These are phyloP conservation scores for Lasiodiplodia theobromae DNA, from an alignment of 2,329 filamentous ascomycete genomes.

Conservation along the genomic window DNA sequence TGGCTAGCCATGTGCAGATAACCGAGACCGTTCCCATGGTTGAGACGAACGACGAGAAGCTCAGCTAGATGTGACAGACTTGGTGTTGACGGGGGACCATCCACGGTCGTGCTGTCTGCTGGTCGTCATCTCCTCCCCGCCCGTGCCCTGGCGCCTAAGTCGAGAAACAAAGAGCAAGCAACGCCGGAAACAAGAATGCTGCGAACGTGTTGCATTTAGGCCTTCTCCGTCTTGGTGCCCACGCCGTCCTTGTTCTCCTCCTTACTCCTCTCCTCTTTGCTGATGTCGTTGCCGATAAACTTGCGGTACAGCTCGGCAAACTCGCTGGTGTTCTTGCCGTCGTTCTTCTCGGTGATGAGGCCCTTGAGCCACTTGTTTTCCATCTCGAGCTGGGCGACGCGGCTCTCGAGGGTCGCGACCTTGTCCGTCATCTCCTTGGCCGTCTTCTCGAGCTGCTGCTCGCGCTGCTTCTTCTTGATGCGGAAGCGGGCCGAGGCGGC, in stretches of 20 bases:
- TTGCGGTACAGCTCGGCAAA: slow-evolving; percentile 44
- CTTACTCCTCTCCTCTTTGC: slow-evolving; percentile 44
- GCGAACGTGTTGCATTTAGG: slow-evolving; percentile 34
- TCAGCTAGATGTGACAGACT: neutral
- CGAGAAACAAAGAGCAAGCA: slow-evolving; percentile 4
- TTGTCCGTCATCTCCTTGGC: slow-evolving; percentile 60
- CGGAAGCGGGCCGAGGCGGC: slow-evolving; percentile 61
- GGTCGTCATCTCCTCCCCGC: slow-evolving; percentile 6
- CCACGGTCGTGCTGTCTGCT: slow-evolving; percentile 9
- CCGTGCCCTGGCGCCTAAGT: slow-evolving; percentile 2
- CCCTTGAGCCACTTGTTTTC: slow-evolving; percentile 62
- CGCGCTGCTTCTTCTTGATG: slow-evolving; percentile 63
- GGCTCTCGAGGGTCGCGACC: slow-evolving; percentile 53
- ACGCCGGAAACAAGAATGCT: slow-evolving; percentile 9
- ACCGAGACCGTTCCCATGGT: slow-evolving; percentile 8
- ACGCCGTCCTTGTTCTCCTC: slow-evolving; percentile 47
- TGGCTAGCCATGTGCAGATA: slow-evolving; percentile 18
- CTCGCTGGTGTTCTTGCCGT: slow-evolving; percentile 44
- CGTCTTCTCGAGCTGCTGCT: slow-evolving; percentile 59
- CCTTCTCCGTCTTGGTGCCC: slow-evolving; percentile 40
- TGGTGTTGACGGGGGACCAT: slow-evolving; percentile 9
- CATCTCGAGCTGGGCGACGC: slow-evolving; percentile 59
- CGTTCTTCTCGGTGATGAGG: slow-evolving; percentile 59
- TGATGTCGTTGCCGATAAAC: slow-evolving; percentile 39
- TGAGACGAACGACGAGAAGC: slow-evolving; percentile 18